Evolutionary conservation across 2,329 filamentous ascomycete genomes (phyloP), one percentile per base, ranked within the genome.

Genomic region (Aspergillus hiratsukae): DNA sequence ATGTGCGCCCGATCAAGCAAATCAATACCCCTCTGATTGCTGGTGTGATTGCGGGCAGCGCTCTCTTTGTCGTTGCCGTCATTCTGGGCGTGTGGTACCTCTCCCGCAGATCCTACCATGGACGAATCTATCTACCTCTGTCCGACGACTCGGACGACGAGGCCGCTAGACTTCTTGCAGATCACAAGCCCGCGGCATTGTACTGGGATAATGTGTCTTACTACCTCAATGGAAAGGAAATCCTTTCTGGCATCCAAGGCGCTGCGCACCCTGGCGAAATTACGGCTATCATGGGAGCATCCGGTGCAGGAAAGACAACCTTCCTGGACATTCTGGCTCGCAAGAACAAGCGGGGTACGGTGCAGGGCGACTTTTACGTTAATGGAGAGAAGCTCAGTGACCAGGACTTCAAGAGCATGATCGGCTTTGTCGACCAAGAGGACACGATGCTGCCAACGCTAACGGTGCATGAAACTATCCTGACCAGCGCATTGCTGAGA

Each of bases 1-100:
- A 96, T 69, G 82, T 88, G 63, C 83, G 88, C 21, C 91, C 93
- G 0, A 83, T 97, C 58, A 96, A 97, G 77, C 87, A 88, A 70
- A 97, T 99, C 76, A 99, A 99, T 72, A 97, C 93, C 0, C 94
- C 93, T 3, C 81, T 99, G 50, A 99, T 99, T 64, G 93, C 95
- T 10, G 88, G 90, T 14, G 89, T 97, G 49, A 97, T 99, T 66
- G 92, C 91, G 25, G 88, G 85, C 6, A 89, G 86, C 67, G 88
- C 89, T 0, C 80, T 99, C 0, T 96, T 97, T 68, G 81, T 99
- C 11, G 91, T 96, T n/a, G 89, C 86, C 1, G 84, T 93, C 51
- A 90, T 97, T 49, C 76, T 97, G 17, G 69, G 85, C 1, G 85
- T 91, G 21, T 99, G 92, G 91, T 96, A 95, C 70, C 78, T 97